Evolutionary conservation across 768 basidiomycete species (phyloP).

Genomic region (Trametes cinnabarina): DNA sequence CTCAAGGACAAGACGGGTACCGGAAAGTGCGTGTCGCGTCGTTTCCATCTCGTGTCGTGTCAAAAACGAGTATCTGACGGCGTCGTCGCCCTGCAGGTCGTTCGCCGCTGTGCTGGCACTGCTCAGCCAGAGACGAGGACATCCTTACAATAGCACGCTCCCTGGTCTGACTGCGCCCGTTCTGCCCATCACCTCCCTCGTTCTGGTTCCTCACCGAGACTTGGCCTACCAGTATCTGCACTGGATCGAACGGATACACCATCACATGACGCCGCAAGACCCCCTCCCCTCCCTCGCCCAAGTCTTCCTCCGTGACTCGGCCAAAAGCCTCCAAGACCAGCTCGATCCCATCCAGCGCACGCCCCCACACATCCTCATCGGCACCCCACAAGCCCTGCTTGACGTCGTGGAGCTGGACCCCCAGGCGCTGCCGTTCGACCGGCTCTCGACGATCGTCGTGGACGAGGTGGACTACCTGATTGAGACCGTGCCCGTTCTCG

Average conservation of each 20-base stretch:
- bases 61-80: neutral
- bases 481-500: slow-evolving; percentile 46
- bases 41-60: neutral
- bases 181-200: slow-evolving; percentile 41
- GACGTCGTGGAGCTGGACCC: slow-evolving; percentile 51
- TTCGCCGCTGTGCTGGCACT: slow-evolving; percentile 68
- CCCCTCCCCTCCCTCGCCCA: slow-evolving; percentile 50
- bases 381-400: slow-evolving; percentile 66
- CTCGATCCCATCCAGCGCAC: slow-evolving; percentile 38
- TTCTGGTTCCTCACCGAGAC: slow-evolving; percentile 73
- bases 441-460: slow-evolving; percentile 59
- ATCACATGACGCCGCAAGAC: slow-evolving; percentile 17
- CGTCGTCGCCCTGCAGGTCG: slow-evolving; percentile 49
- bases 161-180: neutral
- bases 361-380: slow-evolving; percentile 67
- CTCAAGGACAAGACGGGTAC: slow-evolving; percentile 72
- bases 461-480: slow-evolving; percentile 79
- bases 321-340: slow-evolving; percentile 39
- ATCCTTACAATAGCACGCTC: slow-evolving; percentile 12
- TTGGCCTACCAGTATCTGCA: slow-evolving; percentile 63
- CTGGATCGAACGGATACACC: slow-evolving; percentile 58
- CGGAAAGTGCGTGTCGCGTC: slow-evolving; percentile 60
- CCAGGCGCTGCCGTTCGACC: slow-evolving; percentile 42
- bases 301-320: slow-evolving; percentile 58
- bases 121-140: slow-evolving; percentile 42